phyloP scores from a whole-genome alignment of 148 eudicot genomes.

The Diospyros kaki region DNA sequence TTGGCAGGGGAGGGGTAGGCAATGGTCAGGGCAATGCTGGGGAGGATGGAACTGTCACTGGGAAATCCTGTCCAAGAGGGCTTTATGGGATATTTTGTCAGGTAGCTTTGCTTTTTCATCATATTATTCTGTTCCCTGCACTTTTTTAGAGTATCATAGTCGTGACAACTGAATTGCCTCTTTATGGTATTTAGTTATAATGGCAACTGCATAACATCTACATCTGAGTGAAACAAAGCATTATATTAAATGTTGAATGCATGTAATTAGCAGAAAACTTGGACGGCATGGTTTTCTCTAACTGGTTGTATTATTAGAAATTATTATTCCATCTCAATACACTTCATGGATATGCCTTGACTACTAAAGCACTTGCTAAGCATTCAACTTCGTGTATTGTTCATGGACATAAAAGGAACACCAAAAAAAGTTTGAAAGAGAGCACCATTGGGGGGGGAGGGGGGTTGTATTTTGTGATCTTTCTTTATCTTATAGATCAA shows the following conservation, averaged over 20 bases:
- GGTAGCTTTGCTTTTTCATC: slow-evolving; percentile 35
- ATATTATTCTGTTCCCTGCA: neutral
- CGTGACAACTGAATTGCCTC: neutral
- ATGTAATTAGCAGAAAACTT: neutral
- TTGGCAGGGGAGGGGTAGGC: slow-evolving; percentile 79
- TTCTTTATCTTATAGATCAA: neutral
- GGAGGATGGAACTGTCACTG: slow-evolving; percentile 84
- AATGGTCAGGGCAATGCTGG: slow-evolving; percentile 69
- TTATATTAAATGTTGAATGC: neutral
- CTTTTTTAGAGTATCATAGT: neutral
- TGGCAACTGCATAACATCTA: neutral
- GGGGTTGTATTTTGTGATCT: neutral
- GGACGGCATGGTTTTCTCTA: neutral
- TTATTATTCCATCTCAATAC: neutral
- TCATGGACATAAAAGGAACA: neutral
- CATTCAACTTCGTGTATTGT: slow-evolving; percentile 4
- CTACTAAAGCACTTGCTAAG: neutral
- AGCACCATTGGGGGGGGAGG: neutral
- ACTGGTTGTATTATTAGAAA: neutral
- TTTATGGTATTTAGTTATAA: too few species aligned
- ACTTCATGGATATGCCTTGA: neutral
- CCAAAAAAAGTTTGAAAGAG: too few species aligned
- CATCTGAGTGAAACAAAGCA: neutral
- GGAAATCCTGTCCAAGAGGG: slow-evolving; percentile 85
- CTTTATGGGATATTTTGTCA: slow-evolving; percentile 89